A percentile compares a stretch with the other conserved stretches of the same genome.
phyloP scores from a whole-genome alignment of 169 alveolate species.

The Eimeria necatrix region DNA sequence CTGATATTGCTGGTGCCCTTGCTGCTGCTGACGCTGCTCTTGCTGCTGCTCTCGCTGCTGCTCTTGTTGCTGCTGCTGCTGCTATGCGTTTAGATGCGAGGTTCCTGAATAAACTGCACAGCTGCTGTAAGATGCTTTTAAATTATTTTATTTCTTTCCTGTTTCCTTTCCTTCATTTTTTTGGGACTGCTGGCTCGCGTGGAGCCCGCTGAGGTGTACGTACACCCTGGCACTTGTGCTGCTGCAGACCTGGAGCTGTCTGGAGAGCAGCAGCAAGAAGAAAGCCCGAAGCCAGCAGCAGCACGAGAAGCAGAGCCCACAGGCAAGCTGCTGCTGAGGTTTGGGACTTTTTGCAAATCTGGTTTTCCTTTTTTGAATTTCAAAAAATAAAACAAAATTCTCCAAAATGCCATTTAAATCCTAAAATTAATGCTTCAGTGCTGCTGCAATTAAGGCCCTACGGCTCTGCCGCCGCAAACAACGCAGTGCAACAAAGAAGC shows the following conservation, averaged over 20 bases:
- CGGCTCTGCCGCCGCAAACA: too few species aligned
- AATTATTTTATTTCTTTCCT: too few species aligned
- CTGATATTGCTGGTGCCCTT: background rate
- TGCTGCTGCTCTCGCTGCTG: background rate
- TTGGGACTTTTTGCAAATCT: too few species aligned
- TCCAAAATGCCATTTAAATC: too few species aligned
- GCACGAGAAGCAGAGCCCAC: background rate
- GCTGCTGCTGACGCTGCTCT: background rate
- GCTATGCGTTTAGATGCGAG: background rate
- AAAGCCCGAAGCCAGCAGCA: background rate
- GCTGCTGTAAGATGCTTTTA: too few species aligned
- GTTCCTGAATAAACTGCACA: too few species aligned
- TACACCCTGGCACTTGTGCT: background rate
- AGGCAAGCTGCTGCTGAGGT: too few species aligned
- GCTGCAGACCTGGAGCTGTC: conserved; percentile 42
- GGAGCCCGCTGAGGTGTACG: background rate
- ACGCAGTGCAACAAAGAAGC: background rate
- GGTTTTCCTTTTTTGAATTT: background rate
- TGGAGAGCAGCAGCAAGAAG: conserved; percentile 18
- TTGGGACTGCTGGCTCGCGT: too few species aligned
- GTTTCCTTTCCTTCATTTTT: too few species aligned
- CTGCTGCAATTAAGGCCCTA: too few species aligned
- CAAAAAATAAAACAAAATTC: background rate
- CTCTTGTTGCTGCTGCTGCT: background rate
- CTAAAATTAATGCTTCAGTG: too few species aligned